Conservation (phyloP, 2,329 filamentous ascomycete species). For the Pleomassaria siparia region DNA sequence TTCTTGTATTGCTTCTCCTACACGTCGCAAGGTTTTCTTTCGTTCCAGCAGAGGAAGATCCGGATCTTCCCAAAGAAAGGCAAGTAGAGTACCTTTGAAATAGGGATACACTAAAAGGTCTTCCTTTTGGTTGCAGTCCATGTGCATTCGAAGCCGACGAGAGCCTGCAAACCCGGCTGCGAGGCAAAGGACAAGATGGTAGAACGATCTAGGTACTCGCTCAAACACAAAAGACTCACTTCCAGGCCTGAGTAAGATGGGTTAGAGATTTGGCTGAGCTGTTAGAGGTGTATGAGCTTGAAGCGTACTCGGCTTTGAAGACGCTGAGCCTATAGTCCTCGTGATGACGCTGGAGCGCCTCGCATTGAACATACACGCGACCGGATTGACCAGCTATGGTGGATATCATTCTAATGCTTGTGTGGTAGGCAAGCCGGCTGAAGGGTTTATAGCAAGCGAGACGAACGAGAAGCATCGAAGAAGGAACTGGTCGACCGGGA, state of each 20-base stretch:
- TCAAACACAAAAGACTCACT: constrained; percentile 39
- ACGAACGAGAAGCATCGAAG: constrained; percentile 21
- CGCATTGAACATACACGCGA: constrained; percentile 37
- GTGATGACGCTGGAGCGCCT: constrained; percentile 34
- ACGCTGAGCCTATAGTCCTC: constrained; percentile 30
- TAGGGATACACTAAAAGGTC: constrained; percentile 39
- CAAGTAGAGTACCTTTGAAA: constrained; percentile 37
- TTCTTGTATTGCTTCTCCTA: constrained; percentile 40
- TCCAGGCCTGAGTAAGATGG: constrained; percentile 27
- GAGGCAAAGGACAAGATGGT: constrained; percentile 35
- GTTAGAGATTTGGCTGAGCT: constrained; percentile 15
- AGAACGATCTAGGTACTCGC: constrained; percentile 33
- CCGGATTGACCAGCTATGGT: constrained; percentile 40
- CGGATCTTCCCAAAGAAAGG: constrained; percentile 34
- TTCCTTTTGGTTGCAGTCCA: constrained; percentile 40
- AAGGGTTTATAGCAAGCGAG: constrained; percentile 14
- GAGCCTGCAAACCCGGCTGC: constrained; percentile 34
- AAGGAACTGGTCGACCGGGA: constrained; percentile 6
- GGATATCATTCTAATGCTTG: constrained; percentile 37
- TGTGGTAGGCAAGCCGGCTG: constrained; percentile 16
- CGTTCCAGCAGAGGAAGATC: constrained; percentile 31
- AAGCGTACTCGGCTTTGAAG: constrained; percentile 41
- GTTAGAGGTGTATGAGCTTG: constrained; percentile 15
- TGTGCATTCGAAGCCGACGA: constrained; percentile 39
- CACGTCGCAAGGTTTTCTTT: constrained; percentile 37